Base-by-base conservation (phyloP, 441 rosid genomes). In the Flueggea neowawraea region DNA sequence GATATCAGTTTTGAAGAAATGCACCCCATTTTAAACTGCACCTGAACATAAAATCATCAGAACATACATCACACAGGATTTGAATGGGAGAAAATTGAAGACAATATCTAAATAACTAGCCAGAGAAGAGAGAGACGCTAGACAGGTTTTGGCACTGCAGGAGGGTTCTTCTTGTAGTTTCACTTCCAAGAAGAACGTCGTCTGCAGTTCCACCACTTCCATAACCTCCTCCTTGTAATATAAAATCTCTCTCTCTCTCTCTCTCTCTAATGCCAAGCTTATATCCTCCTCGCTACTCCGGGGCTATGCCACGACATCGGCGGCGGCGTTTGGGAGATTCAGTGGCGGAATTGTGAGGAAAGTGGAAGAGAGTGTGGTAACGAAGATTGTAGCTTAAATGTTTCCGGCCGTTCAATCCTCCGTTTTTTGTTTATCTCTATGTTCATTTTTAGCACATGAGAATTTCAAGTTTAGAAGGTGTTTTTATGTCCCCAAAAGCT, bases 1-100 rank as follows among this genome's bases (percentile, higher is more conserved):
- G 73, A 60, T 56, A 75, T 50, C 13, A 71, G 63, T 64, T 81
- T 78, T 2, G 85, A 76, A 32, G 70, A 75, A n/a, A 81, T 69
- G 69, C 82, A 81, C 31, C 85, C 79, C 82, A 81, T 81, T 61
- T 53, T 58, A 14, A 36, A 8, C 41, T 36, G 41, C 9, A 36
- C 4, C 41, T 36, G 41, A 36, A 36, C 41, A 36, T 36, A 4
- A 36, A 36, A 36, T 8, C 6, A 36, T 36, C 7, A 36, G 41
- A 36, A 36, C 41, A 36, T 36, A 36, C 6, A 36, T 4, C 9
- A 4, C 7, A 36, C 41, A 36, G 41, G 7, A 36, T 36, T 36
- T 36, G 7, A 36, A 36, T 36, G 41, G 9, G 41, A 36, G 41
- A 8, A 36, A 36, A 36, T 8, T 22, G 28, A 22, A 22, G 28